Conservation (phyloP, 192 early-diverging fungal species). For the Coemansia sp. region DNA sequence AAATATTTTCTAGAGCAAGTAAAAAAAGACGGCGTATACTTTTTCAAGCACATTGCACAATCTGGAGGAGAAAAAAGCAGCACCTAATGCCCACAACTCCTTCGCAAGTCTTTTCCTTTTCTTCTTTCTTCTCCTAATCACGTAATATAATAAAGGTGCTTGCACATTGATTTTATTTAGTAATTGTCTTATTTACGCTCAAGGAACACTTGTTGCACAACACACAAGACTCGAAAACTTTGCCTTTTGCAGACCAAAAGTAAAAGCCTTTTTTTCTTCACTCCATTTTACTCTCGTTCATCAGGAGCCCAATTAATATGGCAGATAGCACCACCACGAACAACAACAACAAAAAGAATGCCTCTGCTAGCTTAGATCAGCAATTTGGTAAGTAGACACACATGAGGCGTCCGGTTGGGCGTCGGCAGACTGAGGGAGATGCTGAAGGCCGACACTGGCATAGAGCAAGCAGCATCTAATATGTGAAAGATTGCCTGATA, state of each 20-base stretch:
- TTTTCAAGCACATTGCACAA: too few species aligned
- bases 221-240: not conserved
- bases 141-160: not conserved
- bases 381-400: constrained; percentile 61
- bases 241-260: constrained; percentile 9
- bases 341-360: constrained; percentile 59
- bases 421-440: too few species aligned
- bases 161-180: constrained; percentile 5
- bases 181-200: constrained; percentile 4
- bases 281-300: too few species aligned
- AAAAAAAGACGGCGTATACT: too few species aligned
- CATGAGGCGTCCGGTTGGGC: not conserved
- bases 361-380: constrained; percentile 70
- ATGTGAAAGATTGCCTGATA: too few species aligned
- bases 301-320: constrained; percentile 1
- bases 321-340: constrained; percentile 1
- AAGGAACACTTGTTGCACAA: not conserved
- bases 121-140: not conserved
- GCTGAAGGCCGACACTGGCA: too few species aligned
- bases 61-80: too few species aligned
- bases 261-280: constrained; percentile 4
- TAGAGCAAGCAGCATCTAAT: too few species aligned
- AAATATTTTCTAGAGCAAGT: too few species aligned
- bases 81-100: too few species aligned
- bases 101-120: not conserved